These are phyloP conservation scores for Jacaranda mimosifolia DNA, from an alignment of 257 asterid genomes.

Conservation along the genomic window DNA sequence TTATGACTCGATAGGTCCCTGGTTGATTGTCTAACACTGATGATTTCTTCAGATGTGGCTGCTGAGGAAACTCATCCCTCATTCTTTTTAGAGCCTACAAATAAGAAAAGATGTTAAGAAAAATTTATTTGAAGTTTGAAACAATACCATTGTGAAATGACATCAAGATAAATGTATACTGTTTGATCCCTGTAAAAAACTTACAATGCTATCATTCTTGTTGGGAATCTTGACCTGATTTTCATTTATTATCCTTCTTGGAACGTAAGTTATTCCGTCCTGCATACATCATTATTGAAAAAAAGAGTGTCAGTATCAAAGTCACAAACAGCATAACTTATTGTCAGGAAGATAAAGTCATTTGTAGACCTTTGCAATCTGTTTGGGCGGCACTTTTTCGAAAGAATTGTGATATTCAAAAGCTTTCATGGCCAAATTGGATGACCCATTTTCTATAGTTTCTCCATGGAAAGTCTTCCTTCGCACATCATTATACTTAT, in stretches of 20 bases:
- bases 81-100: conserved; percentile 57
- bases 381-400: conserved; percentile 42
- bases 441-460: conserved; percentile 41
- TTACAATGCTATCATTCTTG: conserved; percentile 47
- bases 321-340: conserved; percentile 22
- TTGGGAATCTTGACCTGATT: conserved; percentile 39
- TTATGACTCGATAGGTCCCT: conserved; percentile 44
- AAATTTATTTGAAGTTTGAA: too few relatives aligned
- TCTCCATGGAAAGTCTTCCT: conserved; percentile 42
- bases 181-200: conserved; percentile 15
- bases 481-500: conserved; percentile 30
- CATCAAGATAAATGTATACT: background rate
- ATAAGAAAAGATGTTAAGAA: conserved; percentile 1
- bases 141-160: too few relatives aligned
- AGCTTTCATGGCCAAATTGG: conserved; percentile 40
- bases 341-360: background rate
- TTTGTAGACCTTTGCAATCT: conserved; percentile 48
- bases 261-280: conserved; percentile 49
- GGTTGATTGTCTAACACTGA: conserved; percentile 43
- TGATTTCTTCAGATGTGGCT: conserved; percentile 47
- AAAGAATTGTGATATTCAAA: conserved; percentile 33
- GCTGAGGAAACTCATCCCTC: conserved; percentile 46
- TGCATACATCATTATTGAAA: conserved; percentile 35
- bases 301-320: conserved; percentile 38
- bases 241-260: conserved; percentile 49